A percentile compares a stretch with the other conserved stretches of the same genome.
Conservation (phyloP, 2,329 filamentous ascomycete genomes). For the Fusarium vanettenii region DNA sequence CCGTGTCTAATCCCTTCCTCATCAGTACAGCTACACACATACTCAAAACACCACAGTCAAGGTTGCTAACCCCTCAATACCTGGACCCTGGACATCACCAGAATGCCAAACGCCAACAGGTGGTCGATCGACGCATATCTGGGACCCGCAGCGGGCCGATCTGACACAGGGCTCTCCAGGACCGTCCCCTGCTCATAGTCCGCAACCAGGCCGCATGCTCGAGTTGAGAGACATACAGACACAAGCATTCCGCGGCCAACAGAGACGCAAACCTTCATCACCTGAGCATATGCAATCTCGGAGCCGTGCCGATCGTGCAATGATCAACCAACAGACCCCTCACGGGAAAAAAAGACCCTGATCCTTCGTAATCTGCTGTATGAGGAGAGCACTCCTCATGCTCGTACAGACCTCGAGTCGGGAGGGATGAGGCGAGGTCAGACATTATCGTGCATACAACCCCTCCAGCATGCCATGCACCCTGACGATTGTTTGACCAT, state of each 20-base stretch:
- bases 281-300: constrained; percentile 1
- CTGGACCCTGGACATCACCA: constrained; percentile 21
- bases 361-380: background rate
- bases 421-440: background rate
- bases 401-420: background rate
- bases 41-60: background rate
- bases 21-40: constrained; percentile 5
- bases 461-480: constrained; percentile 18
- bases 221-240: constrained; percentile 2
- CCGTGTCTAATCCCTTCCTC: constrained; percentile 7
- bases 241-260: constrained; percentile 16
- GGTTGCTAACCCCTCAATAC: background rate
- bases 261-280: constrained; percentile 2
- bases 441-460: background rate
- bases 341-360: background rate
- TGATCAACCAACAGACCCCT: constrained; percentile 14
- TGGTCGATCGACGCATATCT: constrained; percentile 34
- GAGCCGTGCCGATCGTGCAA: constrained; percentile 20
- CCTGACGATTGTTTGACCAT: constrained; percentile 17
- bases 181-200: background rate
- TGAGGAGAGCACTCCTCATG: background rate
- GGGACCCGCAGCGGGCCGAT: constrained; percentile 38
- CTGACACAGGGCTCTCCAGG: constrained; percentile 30
- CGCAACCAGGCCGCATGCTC: constrained; percentile 7
- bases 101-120: constrained; percentile 28